Percentiles rank a stretch among this genome's conserved stretches.
Conservation (phyloP, 768 basidiomycete genomes). For the Lactarius akahatsu region DNA sequence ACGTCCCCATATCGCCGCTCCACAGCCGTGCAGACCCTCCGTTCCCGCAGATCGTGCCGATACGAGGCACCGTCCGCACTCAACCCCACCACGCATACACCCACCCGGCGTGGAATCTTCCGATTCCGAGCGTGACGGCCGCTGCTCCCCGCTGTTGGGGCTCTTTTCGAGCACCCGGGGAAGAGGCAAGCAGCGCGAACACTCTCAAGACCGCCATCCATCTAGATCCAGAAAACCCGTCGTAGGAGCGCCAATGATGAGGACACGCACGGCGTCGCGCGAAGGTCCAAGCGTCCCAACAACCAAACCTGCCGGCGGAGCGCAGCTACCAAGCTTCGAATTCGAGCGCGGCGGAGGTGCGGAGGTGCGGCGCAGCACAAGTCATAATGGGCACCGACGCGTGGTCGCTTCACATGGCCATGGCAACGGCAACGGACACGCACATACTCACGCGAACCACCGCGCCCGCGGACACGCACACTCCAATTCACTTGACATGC, state of each 20-base stretch:
- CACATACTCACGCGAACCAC: slow-evolving; percentile 11
- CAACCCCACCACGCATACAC: slow-evolving; percentile 29
- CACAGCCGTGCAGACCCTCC: slow-evolving; percentile 12
- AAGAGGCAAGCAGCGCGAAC: slow-evolving; percentile 20
- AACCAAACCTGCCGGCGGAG: not conserved
- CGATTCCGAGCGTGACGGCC: slow-evolving; percentile 32
- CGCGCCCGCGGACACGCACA: slow-evolving; percentile 15
- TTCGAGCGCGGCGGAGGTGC: slow-evolving; percentile 17
- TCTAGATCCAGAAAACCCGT: slow-evolving; percentile 10
- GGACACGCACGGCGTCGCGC: slow-evolving; percentile 28
- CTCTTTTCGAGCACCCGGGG: slow-evolving; percentile 31
- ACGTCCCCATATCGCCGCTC: slow-evolving; percentile 15
- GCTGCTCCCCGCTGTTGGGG: slow-evolving; percentile 39
- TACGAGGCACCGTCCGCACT: slow-evolving; percentile 21
- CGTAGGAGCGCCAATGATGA: slow-evolving; percentile 25
- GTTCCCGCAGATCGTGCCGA: slow-evolving; percentile 4
- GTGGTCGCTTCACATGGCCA: slow-evolving; percentile 5
- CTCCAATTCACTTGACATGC: slow-evolving; percentile 12
- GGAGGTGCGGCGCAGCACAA: slow-evolving; percentile 22
- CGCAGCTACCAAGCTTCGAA: slow-evolving; percentile 21
- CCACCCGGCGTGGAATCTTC: slow-evolving; percentile 20
- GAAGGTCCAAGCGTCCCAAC: slow-evolving; percentile 13
- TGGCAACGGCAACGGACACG: slow-evolving; percentile 13
- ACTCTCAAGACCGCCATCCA: slow-evolving; percentile 4
- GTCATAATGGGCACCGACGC: slow-evolving; percentile 17